Percentiles rank a stretch among this genome's conserved stretches.
Evolutionary conservation across 2,329 filamentous ascomycete genomes (phyloP).

Genomic region (Penicillium hordei): DNA sequence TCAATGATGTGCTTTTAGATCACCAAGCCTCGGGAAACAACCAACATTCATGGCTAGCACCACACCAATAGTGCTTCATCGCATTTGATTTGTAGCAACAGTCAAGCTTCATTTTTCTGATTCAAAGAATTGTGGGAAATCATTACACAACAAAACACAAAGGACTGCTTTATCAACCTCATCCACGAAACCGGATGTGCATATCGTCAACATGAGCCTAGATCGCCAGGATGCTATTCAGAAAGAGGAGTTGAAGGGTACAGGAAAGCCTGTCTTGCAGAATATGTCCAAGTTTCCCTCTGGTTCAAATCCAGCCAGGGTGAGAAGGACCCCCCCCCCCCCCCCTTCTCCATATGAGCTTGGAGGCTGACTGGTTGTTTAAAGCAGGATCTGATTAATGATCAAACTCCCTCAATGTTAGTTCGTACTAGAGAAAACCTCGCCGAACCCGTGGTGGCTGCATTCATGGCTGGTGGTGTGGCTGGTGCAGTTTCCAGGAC

Average conservation of each 20-base stretch:
- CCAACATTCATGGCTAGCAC: constrained; percentile 26
- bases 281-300: constrained; percentile 25
- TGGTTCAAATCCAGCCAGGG: neutral
- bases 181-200: constrained; percentile 5
- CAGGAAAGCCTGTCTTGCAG: constrained; percentile 21
- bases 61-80: constrained; percentile 3
- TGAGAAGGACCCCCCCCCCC: neutral
- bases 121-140: neutral
- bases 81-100: neutral
- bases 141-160: neutral
- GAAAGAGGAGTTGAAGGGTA: constrained; percentile 20
- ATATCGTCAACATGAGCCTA: constrained; percentile 35
- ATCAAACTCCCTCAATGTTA: constrained; percentile 22
- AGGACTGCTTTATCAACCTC: neutral
- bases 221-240: constrained; percentile 32
- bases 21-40: constrained; percentile 5
- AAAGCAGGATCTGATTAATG: constrained; percentile 14
- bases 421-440: constrained; percentile 45
- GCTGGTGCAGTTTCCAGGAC: constrained; percentile 97
- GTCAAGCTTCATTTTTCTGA: neutral
- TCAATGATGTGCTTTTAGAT: constrained; percentile 24
- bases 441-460: constrained; percentile 81
- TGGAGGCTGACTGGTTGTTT: neutral
- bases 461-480: constrained; percentile 90
- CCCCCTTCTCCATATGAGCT: neutral